These are phyloP conservation scores for Vinca major DNA, from an alignment of 305 asterid genomes.

Conservation along the genomic window DNA sequence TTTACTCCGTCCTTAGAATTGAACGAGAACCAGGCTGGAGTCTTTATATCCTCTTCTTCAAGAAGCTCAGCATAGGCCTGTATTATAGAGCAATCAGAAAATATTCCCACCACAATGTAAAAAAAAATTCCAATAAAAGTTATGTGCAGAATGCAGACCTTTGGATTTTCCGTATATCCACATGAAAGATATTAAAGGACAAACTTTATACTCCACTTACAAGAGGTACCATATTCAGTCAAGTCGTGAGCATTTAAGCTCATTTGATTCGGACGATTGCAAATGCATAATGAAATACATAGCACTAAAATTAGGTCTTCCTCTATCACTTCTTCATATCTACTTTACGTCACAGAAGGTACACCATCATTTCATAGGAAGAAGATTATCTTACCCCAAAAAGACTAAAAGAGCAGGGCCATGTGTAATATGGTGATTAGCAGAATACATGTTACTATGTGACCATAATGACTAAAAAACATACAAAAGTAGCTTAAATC, in stretches of 20 bases:
- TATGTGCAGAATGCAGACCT: neutral
- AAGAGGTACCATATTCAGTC: neutral
- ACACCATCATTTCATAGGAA: neutral
- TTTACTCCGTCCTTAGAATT: slow-evolving; percentile 88
- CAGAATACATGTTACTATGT: neutral
- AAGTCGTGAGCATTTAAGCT: neutral
- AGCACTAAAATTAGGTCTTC: neutral
- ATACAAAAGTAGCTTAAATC: neutral
- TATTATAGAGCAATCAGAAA: slow-evolving; percentile 5
- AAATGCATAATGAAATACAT: neutral
- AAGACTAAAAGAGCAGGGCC: too few relatives aligned
- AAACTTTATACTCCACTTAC: neutral
- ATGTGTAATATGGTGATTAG: neutral
- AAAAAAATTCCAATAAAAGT: neutral
- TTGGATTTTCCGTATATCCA: neutral
- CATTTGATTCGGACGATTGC: neutral
- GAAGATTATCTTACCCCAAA: neutral
- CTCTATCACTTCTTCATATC: neutral
- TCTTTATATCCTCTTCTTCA: slow-evolving; percentile 62
- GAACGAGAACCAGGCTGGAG: slow-evolving; percentile 92
- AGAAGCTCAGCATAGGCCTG: slow-evolving; percentile 86
- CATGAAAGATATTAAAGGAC: neutral
- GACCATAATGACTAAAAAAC: neutral
- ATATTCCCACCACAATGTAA: neutral
- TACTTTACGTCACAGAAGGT: neutral